phyloP scores from a whole-genome alignment of 2,329 filamentous ascomycete genomes.

The Verticillium zaregamsianum region DNA sequence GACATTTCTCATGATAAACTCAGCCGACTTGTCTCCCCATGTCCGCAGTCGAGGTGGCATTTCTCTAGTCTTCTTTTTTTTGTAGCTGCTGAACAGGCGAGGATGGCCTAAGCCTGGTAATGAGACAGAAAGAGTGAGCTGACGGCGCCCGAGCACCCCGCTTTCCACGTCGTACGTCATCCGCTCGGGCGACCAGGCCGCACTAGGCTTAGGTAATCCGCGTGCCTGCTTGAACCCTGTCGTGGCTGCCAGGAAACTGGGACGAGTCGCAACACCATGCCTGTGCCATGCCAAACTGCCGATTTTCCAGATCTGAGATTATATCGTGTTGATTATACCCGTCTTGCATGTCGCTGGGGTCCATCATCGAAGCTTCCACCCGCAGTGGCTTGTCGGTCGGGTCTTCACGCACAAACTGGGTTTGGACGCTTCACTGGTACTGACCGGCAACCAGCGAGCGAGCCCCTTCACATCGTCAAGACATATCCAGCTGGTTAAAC shows the following conservation, averaged over 20 bases:
- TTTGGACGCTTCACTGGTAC: no score
- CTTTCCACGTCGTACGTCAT: not conserved
- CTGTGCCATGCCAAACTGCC: not conserved
- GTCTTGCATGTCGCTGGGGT: no score
- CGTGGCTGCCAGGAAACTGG: not conserved
- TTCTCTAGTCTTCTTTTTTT: not conserved
- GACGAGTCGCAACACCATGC: not conserved
- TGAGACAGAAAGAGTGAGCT: not conserved
- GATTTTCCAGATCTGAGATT: not conserved
- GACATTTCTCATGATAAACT: not conserved
- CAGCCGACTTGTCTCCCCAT: not conserved
- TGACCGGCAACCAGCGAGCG: no score
- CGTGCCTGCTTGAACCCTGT: not conserved
- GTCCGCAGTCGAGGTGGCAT: not conserved
- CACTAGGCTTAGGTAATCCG: not conserved
- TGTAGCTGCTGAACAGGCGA: not conserved
- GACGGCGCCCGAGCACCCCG: not conserved
- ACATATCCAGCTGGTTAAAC: no score
- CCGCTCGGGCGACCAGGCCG: not conserved
- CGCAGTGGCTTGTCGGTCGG: no score
- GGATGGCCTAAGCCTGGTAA: not conserved
- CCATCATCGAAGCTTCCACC: no score
- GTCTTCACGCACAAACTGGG: no score
- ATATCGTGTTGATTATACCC: no score
- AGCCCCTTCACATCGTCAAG: no score